Conservation (phyloP, 2,329 filamentous ascomycete genomes). For the Xenosphaeropsis pyriputrescens region DNA sequence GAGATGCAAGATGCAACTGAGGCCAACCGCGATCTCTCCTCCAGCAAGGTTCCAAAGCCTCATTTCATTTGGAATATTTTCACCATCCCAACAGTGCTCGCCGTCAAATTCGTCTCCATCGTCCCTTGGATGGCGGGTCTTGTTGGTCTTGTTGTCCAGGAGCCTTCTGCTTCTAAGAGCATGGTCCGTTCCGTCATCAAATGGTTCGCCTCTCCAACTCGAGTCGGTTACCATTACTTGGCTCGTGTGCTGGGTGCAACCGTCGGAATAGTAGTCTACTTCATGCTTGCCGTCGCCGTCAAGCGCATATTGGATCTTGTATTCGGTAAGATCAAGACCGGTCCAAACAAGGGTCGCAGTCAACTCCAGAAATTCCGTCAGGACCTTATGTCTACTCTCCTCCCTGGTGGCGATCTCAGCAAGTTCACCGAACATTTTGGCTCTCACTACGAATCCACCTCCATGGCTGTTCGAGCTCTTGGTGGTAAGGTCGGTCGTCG, state of each 20-base stretch:
- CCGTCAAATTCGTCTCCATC: slow-evolving; percentile 26
- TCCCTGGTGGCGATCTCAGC: slow-evolving; percentile 27
- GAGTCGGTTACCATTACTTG: slow-evolving; percentile 34
- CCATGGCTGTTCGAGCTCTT: slow-evolving; percentile 30
- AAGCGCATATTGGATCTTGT: slow-evolving; percentile 23
- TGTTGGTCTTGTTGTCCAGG: slow-evolving; percentile 26
- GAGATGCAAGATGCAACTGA: slow-evolving; percentile 32
- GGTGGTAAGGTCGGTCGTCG: slow-evolving; percentile 35
- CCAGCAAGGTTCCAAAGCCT: slow-evolving; percentile 22
- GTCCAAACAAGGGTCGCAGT: slow-evolving; percentile 16
- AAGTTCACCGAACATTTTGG: slow-evolving; percentile 35
- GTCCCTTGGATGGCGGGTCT: slow-evolving; percentile 29
- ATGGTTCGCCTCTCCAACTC: slow-evolving; percentile 31
- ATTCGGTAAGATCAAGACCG: slow-evolving; percentile 23
- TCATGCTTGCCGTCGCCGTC: slow-evolving; percentile 20
- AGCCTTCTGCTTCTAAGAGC: slow-evolving; percentile 18
- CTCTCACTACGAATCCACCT: slow-evolving; percentile 38
- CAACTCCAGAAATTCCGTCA: slow-evolving; percentile 27
- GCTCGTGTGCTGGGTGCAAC: slow-evolving; percentile 22
- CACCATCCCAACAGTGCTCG: slow-evolving; percentile 25
- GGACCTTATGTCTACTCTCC: slow-evolving; percentile 26
- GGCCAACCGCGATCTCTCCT: slow-evolving; percentile 27
- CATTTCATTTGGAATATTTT: slow-evolving; percentile 29
- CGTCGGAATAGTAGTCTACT: slow-evolving; percentile 1
- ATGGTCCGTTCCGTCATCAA: slow-evolving; percentile 26